Base-by-base conservation (phyloP, 164 flowering plant species). In the Nelumbo lutea region DNA sequence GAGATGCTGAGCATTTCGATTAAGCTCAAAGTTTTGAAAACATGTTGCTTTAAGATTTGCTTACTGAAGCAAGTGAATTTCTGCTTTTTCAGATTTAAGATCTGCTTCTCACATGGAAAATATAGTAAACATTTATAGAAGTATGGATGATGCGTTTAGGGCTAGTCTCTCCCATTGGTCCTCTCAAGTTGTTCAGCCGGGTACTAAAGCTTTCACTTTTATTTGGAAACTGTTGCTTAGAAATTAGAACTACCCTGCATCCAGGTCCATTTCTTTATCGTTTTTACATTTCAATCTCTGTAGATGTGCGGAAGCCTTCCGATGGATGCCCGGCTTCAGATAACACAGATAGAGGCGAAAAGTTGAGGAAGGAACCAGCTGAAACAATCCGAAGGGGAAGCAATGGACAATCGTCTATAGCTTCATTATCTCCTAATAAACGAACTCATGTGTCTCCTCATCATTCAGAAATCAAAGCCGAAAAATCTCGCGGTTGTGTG, bases 21-120 rank as follows among this genome's bases (percentile, higher is more conserved):
- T 51, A 38, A 6, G 44, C 10, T 68, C 2, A 9, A 2, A 5
- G 39, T n/a, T 46, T 3, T 44, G 2, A 9, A 48, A 14, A 62
- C 11, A 15, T 46, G 5, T 14, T 52, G 13, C 5, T 68, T 68
- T 57, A 6, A 43, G 41, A 51, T 14, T 39, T 44, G 27, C 27
- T 14, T 58, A 3, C 38, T 60, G 65, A 59, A 60, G 6, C 41
- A 61, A 60, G 62, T 14, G 6, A 13, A 48, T 46, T 62, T 15
- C 14, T 55, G 14, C 44, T 6, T 41, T 4, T 75, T 69, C 84
- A 87, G 90, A 77, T 63, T 10, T 82, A 50, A 84, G 90, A 72
- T 70, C 75, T 9, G 76, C 81, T 51, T 78, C 85, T 67, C 69
- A 74, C 68, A 62, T 86, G 69, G 91, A 84, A 62, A 85, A 79